Base-by-base conservation (phyloP, 2,329 filamentous ascomycete genomes). In the Exophiala spinifera region DNA sequence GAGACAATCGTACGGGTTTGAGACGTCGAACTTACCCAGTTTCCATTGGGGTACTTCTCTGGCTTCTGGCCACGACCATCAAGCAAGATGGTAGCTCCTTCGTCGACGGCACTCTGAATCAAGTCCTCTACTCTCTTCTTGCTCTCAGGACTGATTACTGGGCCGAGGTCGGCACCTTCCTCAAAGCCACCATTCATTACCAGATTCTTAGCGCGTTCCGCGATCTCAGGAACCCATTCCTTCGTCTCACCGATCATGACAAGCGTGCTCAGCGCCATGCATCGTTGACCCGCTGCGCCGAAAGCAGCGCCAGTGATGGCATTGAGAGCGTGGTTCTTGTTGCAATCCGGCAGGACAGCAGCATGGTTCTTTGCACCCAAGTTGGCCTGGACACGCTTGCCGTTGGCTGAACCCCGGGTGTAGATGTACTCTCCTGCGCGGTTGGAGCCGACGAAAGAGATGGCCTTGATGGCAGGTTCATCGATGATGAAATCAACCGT, bases 331-430 rank as follows among this genome's bases (percentile, higher is more conserved):
- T 85, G 82, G 71, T 86, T 85, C 76, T 85, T 86, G 74, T 86
- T 85, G 74, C 78, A 82, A 69, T 87, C 84, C 1, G 84, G 83
- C 23, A 87, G 73, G 20, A 87, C 77, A 44, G 82, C 81, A 40
- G 83, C 83, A 67, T 87, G 84, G 74, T 87, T 87, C 77, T 87
- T 87, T 2, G 84, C 84, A 28, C 84, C 84, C 53, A 87, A 69
- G 70, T 87, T 87, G 65, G 84, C 84, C 70, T 87, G 84, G 15
- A 85, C 82, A 63, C 84, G 81, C 74, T 87, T 87, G 60, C 84
- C 84, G 53, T 86, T 83, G 64, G 83, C 84, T n/a, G 81, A 83
- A n/a, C 79, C 83, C 43, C 83, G 81, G 37, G 76, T 74, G 72
- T 79, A 86, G 69, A 87, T 86, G 71, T 87, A 87, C 66, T 87